Percentiles rank a stretch among this genome's conserved stretches.
Evolutionary conservation across 2,329 filamentous ascomycete species (phyloP).

Genomic region (Penicillium sclerotigenum): DNA sequence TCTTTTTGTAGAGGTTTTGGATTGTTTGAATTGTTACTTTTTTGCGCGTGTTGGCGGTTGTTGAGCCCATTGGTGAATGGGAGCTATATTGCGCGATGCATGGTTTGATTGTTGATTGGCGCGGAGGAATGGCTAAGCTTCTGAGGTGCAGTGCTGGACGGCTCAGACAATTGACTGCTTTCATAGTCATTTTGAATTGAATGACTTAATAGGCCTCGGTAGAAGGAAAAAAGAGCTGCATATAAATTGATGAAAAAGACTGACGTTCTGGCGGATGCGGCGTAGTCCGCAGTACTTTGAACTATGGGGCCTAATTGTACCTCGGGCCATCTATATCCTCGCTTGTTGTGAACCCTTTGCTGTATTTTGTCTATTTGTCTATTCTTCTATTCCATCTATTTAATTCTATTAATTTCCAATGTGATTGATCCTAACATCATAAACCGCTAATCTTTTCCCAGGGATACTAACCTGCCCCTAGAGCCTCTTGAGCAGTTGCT

Average conservation of each 20-base stretch:
- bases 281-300: constrained; percentile 11
- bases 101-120: constrained; percentile 5
- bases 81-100: constrained; percentile 59
- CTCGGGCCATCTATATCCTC: constrained; percentile 1
- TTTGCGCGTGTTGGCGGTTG: constrained; percentile 55
- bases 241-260: background rate
- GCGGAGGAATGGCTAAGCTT: background rate
- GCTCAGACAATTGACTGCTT: background rate
- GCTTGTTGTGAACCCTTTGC: background rate
- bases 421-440: background rate
- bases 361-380: background rate
- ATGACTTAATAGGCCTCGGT: background rate
- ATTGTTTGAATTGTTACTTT: constrained; percentile 81
- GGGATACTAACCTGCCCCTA: constrained; percentile 9
- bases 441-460: too few species aligned
- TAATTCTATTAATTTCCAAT: background rate
- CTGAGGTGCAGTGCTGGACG: background rate
- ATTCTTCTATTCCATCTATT: too few species aligned
- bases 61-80: constrained; percentile 64
- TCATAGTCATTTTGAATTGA: background rate
- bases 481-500: constrained; percentile 37
- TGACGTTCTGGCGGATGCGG: constrained; percentile 12
- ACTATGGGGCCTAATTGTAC: background rate
- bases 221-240: background rate
- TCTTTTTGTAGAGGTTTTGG: constrained; percentile 68